Percentiles rank a stretch among this genome's conserved stretches.
These are phyloP conservation scores for Xylaria acuta DNA, from an alignment of 495 filamentous ascomycete genomes.

Conservation along the genomic window DNA sequence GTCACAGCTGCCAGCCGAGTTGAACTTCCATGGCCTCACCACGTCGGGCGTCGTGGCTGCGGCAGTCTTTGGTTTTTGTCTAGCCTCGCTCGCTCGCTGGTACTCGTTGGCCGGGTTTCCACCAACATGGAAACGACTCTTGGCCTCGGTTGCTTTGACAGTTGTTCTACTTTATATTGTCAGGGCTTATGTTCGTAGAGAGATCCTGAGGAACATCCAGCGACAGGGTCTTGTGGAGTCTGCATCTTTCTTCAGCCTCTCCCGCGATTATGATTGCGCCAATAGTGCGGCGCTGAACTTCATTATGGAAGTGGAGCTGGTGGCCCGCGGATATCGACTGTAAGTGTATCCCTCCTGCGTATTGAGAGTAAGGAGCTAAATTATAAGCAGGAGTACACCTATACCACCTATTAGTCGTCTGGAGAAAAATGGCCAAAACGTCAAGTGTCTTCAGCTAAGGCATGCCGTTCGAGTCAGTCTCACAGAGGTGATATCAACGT, in stretches of 20 bases:
- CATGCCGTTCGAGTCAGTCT: constrained; percentile 73
- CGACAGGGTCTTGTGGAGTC: constrained; percentile 77
- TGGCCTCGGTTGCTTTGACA: constrained; percentile 63
- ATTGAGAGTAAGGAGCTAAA: constrained; percentile 46
- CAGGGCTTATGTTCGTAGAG: constrained; percentile 77
- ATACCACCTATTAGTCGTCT: constrained; percentile 83
- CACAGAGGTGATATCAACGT: constrained; percentile 69
- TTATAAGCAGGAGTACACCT: constrained; percentile 71
- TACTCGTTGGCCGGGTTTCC: constrained; percentile 53
- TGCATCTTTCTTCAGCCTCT: constrained; percentile 71
- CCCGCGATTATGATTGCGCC: constrained; percentile 84
- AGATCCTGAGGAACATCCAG: constrained; percentile 84
- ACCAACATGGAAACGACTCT: constrained; percentile 61
- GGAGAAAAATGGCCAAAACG: constrained; percentile 76
- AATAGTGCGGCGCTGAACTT: constrained; percentile 80
- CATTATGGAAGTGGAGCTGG: constrained; percentile 95
- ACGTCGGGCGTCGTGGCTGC: constrained; percentile 54
- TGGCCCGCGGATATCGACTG: constrained; percentile 93
- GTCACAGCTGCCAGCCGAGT: constrained; percentile 30
- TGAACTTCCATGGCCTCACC: constrained; percentile 38
- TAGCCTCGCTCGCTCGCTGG: constrained; percentile 80
- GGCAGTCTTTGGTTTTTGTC: constrained; percentile 65
- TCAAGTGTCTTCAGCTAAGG: constrained; percentile 80
- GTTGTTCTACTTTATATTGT: constrained; percentile 61
- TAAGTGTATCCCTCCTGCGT: constrained; percentile 51